Conservation (phyloP, 2,329 filamentous ascomycete genomes). For the Fusarium domesticum region DNA sequence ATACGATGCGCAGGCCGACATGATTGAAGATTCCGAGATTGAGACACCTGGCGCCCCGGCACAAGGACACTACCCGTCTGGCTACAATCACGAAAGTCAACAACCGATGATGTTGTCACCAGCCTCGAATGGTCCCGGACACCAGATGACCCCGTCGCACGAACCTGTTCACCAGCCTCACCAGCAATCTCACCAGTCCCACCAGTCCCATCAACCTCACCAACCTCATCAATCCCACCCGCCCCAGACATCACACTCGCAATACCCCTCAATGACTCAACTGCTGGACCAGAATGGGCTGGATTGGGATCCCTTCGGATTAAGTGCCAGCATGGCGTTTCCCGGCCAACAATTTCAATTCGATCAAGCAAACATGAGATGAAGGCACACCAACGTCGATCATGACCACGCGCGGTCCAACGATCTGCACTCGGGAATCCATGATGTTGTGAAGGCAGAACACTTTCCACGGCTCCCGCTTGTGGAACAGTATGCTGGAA, state of each 20-base stretch:
- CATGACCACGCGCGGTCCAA: slow-evolving; percentile 8
- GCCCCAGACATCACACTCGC: slow-evolving; percentile 28
- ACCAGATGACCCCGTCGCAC: slow-evolving; percentile 38
- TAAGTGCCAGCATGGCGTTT: slow-evolving; percentile 94
- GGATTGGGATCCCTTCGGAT: slow-evolving; percentile 89
- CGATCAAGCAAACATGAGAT: slow-evolving; percentile 57
- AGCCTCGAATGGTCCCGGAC: slow-evolving; percentile 37
- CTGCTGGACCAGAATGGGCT: slow-evolving; percentile 70
- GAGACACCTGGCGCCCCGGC: slow-evolving; percentile 57
- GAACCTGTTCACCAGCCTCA: slow-evolving; percentile 25
- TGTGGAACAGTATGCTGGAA: slow-evolving; percentile 9
- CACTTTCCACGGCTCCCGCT: slow-evolving; percentile 10
- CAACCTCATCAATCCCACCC: slow-evolving; percentile 26
- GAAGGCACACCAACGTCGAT: slow-evolving; percentile 21
- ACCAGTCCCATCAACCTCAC: not conserved
- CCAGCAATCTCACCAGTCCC: not conserved
- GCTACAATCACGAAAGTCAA: slow-evolving; percentile 48
- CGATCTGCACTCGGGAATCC: slow-evolving; percentile 13
- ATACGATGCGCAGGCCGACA: slow-evolving; percentile 86
- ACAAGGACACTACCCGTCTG: slow-evolving; percentile 61
- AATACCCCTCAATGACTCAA: slow-evolving; percentile 63
- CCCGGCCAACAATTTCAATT: slow-evolving; percentile 80
- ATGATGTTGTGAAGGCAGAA: slow-evolving; percentile 5
- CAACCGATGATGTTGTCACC: slow-evolving; percentile 44
- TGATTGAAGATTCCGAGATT: slow-evolving; percentile 78